phyloP scores from a whole-genome alignment of 106 monocot species.

The Gastrodia elata region DNA sequence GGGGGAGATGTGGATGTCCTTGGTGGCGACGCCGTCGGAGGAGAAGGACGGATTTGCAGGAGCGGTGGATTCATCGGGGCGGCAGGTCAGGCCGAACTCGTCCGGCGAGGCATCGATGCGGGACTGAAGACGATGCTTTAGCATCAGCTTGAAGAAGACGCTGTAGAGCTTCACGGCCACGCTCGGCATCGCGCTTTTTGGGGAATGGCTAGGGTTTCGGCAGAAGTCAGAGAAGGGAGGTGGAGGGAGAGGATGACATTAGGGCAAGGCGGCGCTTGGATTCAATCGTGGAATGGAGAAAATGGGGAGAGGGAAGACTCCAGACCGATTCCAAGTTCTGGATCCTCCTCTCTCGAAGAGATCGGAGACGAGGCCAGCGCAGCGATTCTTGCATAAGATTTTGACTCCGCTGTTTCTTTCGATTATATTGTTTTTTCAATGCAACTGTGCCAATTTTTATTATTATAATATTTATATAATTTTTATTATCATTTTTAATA shows the following conservation, averaged over 20 bases:
- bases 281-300: conserved; percentile 1
- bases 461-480: too few species aligned
- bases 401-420: too few species aligned
- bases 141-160: conserved; percentile 66
- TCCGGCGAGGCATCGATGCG: conserved; percentile 10
- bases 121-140: conserved; percentile 55
- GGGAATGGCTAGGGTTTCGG: conserved; percentile 2
- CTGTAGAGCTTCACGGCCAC: conserved; percentile 74
- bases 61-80: conserved; percentile 47
- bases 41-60: conserved; percentile 45
- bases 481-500: too few species aligned
- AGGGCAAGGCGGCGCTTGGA: neutral
- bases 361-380: neutral
- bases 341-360: neutral
- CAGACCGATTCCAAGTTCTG: neutral
- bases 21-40: conserved; percentile 64
- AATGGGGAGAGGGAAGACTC: too few species aligned
- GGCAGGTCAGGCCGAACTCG: conserved; percentile 44
- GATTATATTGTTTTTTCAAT: too few species aligned
- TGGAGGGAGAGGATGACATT: neutral
- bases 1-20: conserved; percentile 92
- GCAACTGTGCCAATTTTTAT: too few species aligned
- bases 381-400: too few species aligned
- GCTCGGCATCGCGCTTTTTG: conserved; percentile 42
- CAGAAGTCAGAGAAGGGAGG: neutral